These are phyloP conservation scores for Penicillium sp. DNA, from an alignment of 2,329 filamentous ascomycete genomes.

Conservation along the genomic window DNA sequence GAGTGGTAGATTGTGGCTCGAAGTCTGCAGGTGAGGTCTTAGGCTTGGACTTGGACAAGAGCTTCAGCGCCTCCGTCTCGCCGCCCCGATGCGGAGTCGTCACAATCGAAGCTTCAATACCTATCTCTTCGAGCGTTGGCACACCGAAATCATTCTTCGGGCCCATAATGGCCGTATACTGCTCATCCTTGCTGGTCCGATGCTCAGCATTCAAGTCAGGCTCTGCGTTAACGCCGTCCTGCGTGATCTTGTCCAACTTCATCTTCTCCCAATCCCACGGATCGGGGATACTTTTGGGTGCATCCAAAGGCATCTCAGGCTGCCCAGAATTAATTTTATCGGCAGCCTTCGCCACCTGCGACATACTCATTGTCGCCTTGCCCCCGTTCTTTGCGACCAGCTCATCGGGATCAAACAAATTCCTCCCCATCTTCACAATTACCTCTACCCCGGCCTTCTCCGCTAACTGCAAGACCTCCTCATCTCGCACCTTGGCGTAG, in stretches of 20 bases:
- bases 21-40: conserved; percentile 73
- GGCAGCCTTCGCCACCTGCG: conserved; percentile 64
- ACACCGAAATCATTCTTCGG: conserved; percentile 67
- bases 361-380: conserved; percentile 73
- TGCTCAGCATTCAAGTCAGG: conserved; percentile 62
- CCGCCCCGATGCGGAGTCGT: conserved; percentile 69
- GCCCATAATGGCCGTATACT: conserved; percentile 63
- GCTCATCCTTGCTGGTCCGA: conserved; percentile 55
- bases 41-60: conserved; percentile 66
- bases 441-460: conserved; percentile 66
- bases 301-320: conserved; percentile 61
- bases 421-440: conserved; percentile 63
- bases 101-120: conserved; percentile 55
- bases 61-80: conserved; percentile 63
- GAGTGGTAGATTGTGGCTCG: conserved; percentile 68
- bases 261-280: conserved; percentile 56
- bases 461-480: conserved; percentile 58
- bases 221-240: conserved; percentile 50
- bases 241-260: conserved; percentile 56
- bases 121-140: conserved; percentile 70
- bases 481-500: conserved; percentile 66
- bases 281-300: conserved; percentile 61
- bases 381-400: conserved; percentile 64
- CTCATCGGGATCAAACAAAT: conserved; percentile 71
- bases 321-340: conserved; percentile 57